A percentile compares a stretch with the other conserved stretches of the same genome.
Conservation (phyloP, 768 basidiomycete genomes). For the Leccinum subgranulosum region DNA sequence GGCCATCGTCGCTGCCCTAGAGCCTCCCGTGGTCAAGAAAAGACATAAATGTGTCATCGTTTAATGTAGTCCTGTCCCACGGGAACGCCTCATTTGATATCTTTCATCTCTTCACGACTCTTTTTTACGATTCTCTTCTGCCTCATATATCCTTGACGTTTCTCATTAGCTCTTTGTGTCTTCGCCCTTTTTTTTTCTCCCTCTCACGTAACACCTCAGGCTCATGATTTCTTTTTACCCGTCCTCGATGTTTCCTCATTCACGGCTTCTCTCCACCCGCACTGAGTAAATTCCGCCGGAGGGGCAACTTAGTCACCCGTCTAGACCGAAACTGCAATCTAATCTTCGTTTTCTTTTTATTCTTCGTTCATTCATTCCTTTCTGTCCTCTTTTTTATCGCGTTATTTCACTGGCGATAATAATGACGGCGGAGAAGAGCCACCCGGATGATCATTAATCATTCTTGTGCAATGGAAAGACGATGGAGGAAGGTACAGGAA, state of each 20-base stretch:
- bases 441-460: conserved; percentile 10
- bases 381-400: conserved; percentile 4
- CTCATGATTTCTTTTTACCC: conserved; percentile 25
- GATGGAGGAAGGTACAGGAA: conserved; percentile 12
- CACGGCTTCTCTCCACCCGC: conserved; percentile 15
- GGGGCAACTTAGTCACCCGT: conserved; percentile 21
- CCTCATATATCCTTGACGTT: conserved; percentile 37
- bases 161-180: conserved; percentile 21
- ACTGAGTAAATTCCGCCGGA: conserved; percentile 27
- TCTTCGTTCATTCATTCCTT: not conserved
- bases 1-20: conserved; percentile 98
- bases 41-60: conserved; percentile 80
- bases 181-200: conserved; percentile 2
- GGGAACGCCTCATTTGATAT: conserved; percentile 30
- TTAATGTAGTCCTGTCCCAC: conserved; percentile 43
- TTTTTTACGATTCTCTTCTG: conserved; percentile 28
- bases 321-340: conserved; percentile 25
- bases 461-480: conserved; percentile 14
- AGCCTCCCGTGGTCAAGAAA: conserved; percentile 91
- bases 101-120: conserved; percentile 35
- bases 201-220: conserved; percentile 21
- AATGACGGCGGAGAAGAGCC: conserved; percentile 2
- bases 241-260: conserved; percentile 20
- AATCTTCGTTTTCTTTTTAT: conserved; percentile 15
- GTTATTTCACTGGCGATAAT: conserved; percentile 5